A percentile compares a stretch with the other conserved stretches of the same genome.
These are phyloP conservation scores for Malus domestica DNA, from an alignment of 306 rosid genomes.

Conservation along the genomic window ASM211411v1 NC_041805.1:26432001-26432500, in stretches of 20 bases:
- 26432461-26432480: slow-evolving; percentile 95
- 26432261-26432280: slow-evolving; percentile 92
- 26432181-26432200: slow-evolving; percentile 94
- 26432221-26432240: slow-evolving; percentile 86
- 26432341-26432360: slow-evolving; percentile 96
- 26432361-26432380: slow-evolving; percentile 85
- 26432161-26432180: slow-evolving; percentile 72
- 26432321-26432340: slow-evolving; percentile 89
- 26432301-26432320: slow-evolving; percentile 71
- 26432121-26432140: slow-evolving; percentile 93
- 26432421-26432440: slow-evolving; percentile 94
- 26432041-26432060: neutral
- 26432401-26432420: slow-evolving; percentile 89
- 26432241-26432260: slow-evolving; percentile 60
- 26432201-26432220: slow-evolving; percentile 87
- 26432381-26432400: slow-evolving; percentile 85
- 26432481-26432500: slow-evolving; percentile 84
- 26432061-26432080: slow-evolving; percentile 42
- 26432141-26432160: slow-evolving; percentile 92
- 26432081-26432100: slow-evolving; percentile 84
- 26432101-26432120: slow-evolving; percentile 95
- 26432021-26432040: neutral
- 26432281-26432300: slow-evolving; percentile 93
- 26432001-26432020: neutral
- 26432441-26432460: slow-evolving; percentile 87